phyloP scores from a whole-genome alignment of 192 early-diverging fungal species.

The Podila clonocystis region DNA sequence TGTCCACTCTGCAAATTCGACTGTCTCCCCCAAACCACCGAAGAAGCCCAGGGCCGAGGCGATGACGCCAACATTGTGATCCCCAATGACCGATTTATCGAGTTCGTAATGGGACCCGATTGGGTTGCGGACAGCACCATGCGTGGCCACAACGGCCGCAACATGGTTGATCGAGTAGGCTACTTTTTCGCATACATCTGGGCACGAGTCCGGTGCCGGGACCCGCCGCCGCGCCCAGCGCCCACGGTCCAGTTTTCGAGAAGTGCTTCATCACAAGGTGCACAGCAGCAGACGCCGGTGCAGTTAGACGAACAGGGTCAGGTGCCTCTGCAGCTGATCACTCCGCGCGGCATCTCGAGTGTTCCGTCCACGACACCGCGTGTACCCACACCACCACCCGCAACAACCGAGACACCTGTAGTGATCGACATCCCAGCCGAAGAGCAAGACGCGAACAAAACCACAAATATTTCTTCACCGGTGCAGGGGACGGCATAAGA shows the following conservation, averaged over 20 bases:
- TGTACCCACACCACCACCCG: background rate
- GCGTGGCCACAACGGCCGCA: constrained; percentile 2
- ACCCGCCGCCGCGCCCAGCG: background rate
- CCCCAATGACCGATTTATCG: constrained; percentile 38
- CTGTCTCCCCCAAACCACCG: constrained; percentile 3
- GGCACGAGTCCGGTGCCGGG: background rate
- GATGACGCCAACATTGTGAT: background rate
- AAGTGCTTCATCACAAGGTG: background rate
- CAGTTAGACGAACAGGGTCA: constrained; percentile 41
- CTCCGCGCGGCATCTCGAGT: constrained; percentile 17
- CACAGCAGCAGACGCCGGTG: background rate
- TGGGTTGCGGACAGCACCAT: constrained; percentile 37
- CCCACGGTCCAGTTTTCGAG: background rate
- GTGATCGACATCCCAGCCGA: background rate
- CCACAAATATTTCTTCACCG: too few species aligned
- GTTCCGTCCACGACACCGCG: background rate
- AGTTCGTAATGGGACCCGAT: constrained; percentile 40
- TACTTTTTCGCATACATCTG: constrained; percentile 6
- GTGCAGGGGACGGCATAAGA: too few species aligned
- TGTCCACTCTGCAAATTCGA: constrained; percentile 57
- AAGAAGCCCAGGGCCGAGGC: background rate
- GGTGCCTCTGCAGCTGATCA: constrained; percentile 37
- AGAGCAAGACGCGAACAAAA: too few species aligned
- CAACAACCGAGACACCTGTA: background rate
- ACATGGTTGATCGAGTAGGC: constrained; percentile 12